Evolutionary conservation across 2,329 filamentous ascomycete species (phyloP).

Genomic region (Ascochyta viciae-villosae): DNA sequence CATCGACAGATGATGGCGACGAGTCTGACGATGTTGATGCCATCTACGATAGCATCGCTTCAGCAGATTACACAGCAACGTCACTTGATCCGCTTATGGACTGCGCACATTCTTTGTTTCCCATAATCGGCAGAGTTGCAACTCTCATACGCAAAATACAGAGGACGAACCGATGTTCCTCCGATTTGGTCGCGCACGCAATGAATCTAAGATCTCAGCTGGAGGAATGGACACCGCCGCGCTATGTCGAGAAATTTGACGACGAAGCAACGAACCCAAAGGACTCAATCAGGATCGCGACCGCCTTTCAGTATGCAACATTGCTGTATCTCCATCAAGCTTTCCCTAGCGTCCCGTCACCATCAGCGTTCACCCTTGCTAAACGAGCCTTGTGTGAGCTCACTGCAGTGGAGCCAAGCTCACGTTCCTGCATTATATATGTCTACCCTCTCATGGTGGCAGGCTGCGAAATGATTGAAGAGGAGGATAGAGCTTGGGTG

Average conservation of each 20-base stretch:
- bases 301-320: constrained; percentile 72
- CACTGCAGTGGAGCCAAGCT: constrained; percentile 68
- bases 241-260: constrained; percentile 66
- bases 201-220: constrained; percentile 67
- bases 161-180: constrained; percentile 63
- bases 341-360: constrained; percentile 70
- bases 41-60: constrained; percentile 47
- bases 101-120: constrained; percentile 71
- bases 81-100: constrained; percentile 76
- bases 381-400: constrained; percentile 68
- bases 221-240: constrained; percentile 67
- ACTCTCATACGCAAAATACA: constrained; percentile 69
- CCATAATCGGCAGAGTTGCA: constrained; percentile 70
- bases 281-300: constrained; percentile 70
- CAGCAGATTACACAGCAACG: constrained; percentile 50
- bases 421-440: constrained; percentile 70
- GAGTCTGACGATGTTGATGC: constrained; percentile 61
- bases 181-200: constrained; percentile 67
- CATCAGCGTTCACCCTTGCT: constrained; percentile 64
- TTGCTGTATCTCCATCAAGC: constrained; percentile 72
- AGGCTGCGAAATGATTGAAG: constrained; percentile 66
- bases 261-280: constrained; percentile 68
- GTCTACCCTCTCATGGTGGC: constrained; percentile 74
- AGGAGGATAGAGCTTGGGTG: constrained; percentile 70
- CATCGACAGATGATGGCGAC: constrained; percentile 66